Evolutionary conservation across 2,329 filamentous ascomycete genomes (phyloP).

Genomic region (Claviceps capensis): DNA sequence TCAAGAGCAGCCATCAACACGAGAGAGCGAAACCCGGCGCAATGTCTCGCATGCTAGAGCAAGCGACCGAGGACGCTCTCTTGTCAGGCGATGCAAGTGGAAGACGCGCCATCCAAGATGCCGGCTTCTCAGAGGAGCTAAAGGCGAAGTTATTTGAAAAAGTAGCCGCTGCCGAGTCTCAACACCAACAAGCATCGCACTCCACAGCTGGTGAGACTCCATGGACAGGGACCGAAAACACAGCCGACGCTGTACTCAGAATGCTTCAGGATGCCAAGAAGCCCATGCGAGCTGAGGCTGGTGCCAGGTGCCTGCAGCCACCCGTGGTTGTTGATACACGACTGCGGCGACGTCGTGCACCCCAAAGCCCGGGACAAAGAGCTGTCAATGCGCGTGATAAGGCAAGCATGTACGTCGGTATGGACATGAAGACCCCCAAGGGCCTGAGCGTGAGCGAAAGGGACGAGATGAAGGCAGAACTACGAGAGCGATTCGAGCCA

Average conservation of each 20-base stretch:
- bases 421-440: conserved; percentile 32
- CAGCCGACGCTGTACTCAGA: conserved; percentile 63
- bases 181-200: conserved; percentile 20
- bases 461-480: conserved; percentile 55
- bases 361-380: conserved; percentile 30
- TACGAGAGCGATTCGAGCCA: conserved; percentile 70
- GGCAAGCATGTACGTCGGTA: conserved; percentile 35
- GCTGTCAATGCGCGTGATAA: conserved; percentile 43
- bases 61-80: conserved; percentile 50
- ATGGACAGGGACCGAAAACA: conserved; percentile 67
- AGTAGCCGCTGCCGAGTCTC: conserved; percentile 41
- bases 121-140: conserved; percentile 50
- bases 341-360: conserved; percentile 26
- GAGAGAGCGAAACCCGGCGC: conserved; percentile 21
- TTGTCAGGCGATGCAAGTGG: conserved; percentile 45
- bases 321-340: conserved; percentile 37
- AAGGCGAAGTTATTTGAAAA: conserved; percentile 44
- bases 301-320: conserved; percentile 32
- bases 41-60: conserved; percentile 43
- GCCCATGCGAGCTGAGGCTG: conserved; percentile 40
- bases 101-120: conserved; percentile 45
- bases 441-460: conserved; percentile 57
- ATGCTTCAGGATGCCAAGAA: conserved; percentile 76
- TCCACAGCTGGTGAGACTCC: conserved; percentile 32
- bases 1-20: background rate